Evolutionary conservation across 352 stramenopile genomes (phyloP).

Genomic region (Hyphochytrium catenoides): DNA sequence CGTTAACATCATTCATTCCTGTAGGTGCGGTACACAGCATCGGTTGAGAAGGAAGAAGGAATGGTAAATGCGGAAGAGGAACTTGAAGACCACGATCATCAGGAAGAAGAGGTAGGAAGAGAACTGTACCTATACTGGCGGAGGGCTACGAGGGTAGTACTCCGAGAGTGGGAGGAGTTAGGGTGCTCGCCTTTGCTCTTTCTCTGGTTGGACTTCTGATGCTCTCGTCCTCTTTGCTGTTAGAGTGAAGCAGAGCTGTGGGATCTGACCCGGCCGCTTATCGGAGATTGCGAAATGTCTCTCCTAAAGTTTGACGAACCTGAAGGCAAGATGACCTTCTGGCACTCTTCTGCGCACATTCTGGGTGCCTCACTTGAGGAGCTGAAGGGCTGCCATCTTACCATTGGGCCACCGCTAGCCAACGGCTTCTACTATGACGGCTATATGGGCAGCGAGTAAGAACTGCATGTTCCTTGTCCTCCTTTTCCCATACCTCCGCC

Average conservation of each 20-base stretch:
- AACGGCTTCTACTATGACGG: conserved; percentile 98
- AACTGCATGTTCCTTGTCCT: conserved; percentile 7
- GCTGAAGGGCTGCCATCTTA: conserved; percentile 86
- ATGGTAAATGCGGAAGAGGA: conserved; percentile 33
- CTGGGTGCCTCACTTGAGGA: conserved; percentile 89
- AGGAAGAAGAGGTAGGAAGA: conserved; percentile 21
- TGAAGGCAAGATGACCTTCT: conserved; percentile 86
- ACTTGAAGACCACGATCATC: conserved; percentile 55
- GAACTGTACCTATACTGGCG: conserved; percentile 22
- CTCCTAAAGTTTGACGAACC: conserved; percentile 95
- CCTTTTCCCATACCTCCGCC: too few species aligned
- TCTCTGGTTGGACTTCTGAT: too few species aligned
- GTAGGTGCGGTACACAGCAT: too few species aligned
- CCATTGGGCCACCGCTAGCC: conserved; percentile 82
- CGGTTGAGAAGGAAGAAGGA: conserved; percentile 27
- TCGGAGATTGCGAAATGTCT: conserved; percentile 84
- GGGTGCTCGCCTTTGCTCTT: too few species aligned
- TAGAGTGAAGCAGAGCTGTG: conserved; percentile 75
- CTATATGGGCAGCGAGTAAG: conserved; percentile 78
- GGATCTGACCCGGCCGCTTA: conserved; percentile 89
- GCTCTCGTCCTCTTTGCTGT: too few species aligned
- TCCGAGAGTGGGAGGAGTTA: too few species aligned
- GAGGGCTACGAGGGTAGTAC: conserved; percentile 15
- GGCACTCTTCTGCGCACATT: conserved; percentile 93
- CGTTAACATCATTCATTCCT: too few species aligned